Evolutionary conservation across 306 rosid genomes (phyloP), one percentile per base, ranked within the genome.

Genomic region (Pterocarpus santalinus): DNA sequence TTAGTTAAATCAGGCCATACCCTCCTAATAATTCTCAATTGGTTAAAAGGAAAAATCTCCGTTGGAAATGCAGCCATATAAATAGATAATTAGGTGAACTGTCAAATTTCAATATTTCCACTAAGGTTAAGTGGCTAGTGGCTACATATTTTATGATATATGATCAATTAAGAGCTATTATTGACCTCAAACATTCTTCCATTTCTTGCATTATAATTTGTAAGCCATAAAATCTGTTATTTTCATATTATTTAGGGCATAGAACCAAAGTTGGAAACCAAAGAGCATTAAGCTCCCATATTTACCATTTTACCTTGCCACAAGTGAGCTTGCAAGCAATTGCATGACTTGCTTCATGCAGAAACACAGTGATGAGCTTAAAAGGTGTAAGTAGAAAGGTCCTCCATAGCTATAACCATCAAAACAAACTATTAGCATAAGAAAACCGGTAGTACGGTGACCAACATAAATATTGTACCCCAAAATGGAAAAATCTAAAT

Each of bases 321-420:
- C 97, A 94, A n/a, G 98, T 94, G 79, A 94, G 98, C 81, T 33
- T 80, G 92, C 98, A 94, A 84, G 97, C 98, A 73, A 94, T 75
- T 43, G 98, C 98, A 86, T 94, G 98, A 83, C 98, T 94, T 12
- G 92, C 92, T 88, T 94, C 98, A 8, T 94, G 98, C 81, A 94
- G 83, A 88, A 94, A 94, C 85, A 94, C 98, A 6, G 97, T 94
- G 78, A 94, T 92, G 89, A 94, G 98, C 96, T 94, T 94, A 80
- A 94, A 94, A 52, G 98, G 98, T 35, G 97, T 92, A 69, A 94
- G 92, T 22, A 94, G 38, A 12, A 94, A 56, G 35, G 98, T 94
- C 87, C 98, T 91, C 98, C 98, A 94, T 53, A 94, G 89, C 98
- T 95, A 80, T 28, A 82, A 88, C 38, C 81, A 81, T 35, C 67